phyloP scores from a whole-genome alignment of 805 yeast species.

The Zygoascus biomembranicola region DNA sequence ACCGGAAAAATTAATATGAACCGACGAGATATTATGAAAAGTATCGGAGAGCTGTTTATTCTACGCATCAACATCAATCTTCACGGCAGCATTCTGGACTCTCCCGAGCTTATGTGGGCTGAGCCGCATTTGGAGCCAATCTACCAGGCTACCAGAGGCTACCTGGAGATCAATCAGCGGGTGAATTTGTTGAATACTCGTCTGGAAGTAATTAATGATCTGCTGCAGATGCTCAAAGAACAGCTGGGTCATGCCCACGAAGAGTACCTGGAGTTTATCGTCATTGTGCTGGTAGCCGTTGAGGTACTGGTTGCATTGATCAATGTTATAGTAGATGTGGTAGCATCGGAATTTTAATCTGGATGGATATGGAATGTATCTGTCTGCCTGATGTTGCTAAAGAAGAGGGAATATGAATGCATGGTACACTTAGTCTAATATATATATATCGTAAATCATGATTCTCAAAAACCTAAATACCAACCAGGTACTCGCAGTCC shows the following conservation, averaged over 20 bases:
- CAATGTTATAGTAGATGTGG: conserved; percentile 40
- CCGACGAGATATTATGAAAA: conserved; percentile 91
- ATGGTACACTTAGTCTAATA: too few species aligned
- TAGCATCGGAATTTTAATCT: not conserved
- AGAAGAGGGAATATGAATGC: not conserved
- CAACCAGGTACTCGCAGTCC: conserved; percentile 17
- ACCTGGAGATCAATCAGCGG: conserved; percentile 88
- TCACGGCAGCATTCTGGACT: conserved; percentile 65
- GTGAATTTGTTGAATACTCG: conserved; percentile 86
- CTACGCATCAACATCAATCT: conserved; percentile 40
- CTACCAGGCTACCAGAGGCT: conserved; percentile 94
- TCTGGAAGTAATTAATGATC: conserved; percentile 85
- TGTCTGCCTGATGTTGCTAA: not conserved
- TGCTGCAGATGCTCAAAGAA: conserved; percentile 92
- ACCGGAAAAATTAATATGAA: conserved; percentile 94
- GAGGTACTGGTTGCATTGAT: conserved; percentile 84
- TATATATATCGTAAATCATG: too few species aligned
- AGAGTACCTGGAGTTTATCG: conserved; percentile 85
- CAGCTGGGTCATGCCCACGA: conserved; percentile 91
- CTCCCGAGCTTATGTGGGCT: conserved; percentile 98
- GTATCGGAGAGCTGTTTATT: conserved; percentile 92
- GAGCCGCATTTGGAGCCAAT: conserved; percentile 97
- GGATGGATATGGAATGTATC: too few species aligned
- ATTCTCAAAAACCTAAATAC: not conserved
- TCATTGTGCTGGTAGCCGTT: conserved; percentile 82